Conservation (phyloP, 257 asterid species). For the Datura wrightii region DNA sequence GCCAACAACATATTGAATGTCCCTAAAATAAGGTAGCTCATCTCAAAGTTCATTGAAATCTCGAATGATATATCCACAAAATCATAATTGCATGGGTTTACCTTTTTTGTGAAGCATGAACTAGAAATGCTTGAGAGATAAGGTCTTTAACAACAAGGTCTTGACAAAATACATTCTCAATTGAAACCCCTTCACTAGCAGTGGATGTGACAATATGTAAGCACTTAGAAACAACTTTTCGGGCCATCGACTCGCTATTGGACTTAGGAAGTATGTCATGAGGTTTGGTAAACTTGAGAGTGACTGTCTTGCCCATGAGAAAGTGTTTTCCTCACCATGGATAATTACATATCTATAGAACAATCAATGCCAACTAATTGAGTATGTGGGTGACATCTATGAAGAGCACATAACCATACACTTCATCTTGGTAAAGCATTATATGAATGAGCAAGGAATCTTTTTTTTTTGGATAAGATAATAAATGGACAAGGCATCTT, state of each 20-base stretch:
- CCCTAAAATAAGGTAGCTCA: background rate
- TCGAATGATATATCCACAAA: background rate
- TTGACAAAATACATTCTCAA: background rate
- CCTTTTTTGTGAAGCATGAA: background rate
- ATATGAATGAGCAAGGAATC: background rate
- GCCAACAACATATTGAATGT: background rate
- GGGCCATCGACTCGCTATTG: background rate
- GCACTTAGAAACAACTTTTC: background rate
- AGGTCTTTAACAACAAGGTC: background rate
- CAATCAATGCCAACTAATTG: background rate
- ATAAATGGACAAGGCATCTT: background rate
- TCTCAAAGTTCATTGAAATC: background rate
- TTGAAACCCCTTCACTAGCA: background rate
- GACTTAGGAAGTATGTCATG: background rate
- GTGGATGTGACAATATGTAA: background rate
- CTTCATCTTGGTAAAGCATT: background rate
- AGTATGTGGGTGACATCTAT: background rate
- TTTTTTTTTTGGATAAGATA: background rate
- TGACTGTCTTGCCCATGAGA: background rate
- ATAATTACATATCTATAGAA: background rate
- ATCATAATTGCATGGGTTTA: background rate
- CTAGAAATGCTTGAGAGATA: conserved; percentile 9
- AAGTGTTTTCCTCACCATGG: background rate
- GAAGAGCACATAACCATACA: background rate
- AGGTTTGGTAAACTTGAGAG: background rate